Conservation (phyloP, 805 yeast species). For the Saccharomycopsis javanensis region DNA sequence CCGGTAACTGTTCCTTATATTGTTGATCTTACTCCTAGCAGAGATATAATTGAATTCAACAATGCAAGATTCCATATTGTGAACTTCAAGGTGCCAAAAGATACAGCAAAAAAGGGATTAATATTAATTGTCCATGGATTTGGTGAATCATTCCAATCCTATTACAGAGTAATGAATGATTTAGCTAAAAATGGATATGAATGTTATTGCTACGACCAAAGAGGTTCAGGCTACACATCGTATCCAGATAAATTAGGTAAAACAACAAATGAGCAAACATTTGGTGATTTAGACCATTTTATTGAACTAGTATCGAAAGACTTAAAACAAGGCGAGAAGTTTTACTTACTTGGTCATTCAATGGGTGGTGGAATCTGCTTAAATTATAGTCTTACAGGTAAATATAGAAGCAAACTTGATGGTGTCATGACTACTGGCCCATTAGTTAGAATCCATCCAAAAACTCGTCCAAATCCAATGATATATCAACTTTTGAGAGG, state of each 20-base stretch:
- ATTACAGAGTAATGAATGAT: conserved; percentile 44
- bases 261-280: conserved; percentile 47
- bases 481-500: conserved; percentile 35
- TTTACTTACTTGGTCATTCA: conserved; percentile 58
- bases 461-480: conserved; percentile 43
- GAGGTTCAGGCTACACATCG: conserved; percentile 66
- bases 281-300: conserved; percentile 52
- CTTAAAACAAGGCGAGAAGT: conserved; percentile 28
- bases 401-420: conserved; percentile 34
- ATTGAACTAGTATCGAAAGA: conserved; percentile 28
- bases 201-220: conserved; percentile 58
- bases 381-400: conserved; percentile 53
- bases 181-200: conserved; percentile 50
- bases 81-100: conserved; percentile 26
- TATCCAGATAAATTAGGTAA: conserved; percentile 43
- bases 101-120: conserved; percentile 37
- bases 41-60: conserved; percentile 69
- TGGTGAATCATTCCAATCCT: conserved; percentile 45
- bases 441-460: conserved; percentile 45
- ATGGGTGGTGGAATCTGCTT: conserved; percentile 75
- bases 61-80: conserved; percentile 32
- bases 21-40: conserved; percentile 60
- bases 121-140: conserved; percentile 64
- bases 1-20: conserved; percentile 64
- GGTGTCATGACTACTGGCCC: conserved; percentile 52